Base-by-base conservation (phyloP, 1,284 basidiomycete species). In the Pholiota adiposa region DNA sequence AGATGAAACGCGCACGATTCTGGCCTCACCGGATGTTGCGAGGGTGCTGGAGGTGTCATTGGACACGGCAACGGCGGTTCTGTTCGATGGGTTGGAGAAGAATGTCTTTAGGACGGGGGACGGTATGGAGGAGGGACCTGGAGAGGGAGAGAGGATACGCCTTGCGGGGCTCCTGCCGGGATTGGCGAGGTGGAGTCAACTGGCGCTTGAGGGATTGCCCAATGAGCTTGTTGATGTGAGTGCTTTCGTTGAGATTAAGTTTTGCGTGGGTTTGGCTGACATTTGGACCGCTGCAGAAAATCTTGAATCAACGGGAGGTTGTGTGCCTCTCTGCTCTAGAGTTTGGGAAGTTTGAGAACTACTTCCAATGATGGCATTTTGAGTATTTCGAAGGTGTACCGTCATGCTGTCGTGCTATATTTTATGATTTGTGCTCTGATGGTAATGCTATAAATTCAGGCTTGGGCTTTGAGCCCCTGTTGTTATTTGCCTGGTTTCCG, bases 191-290 rank as follows among this genome's bases (percentile, higher is more conserved):
- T 93, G 93, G 88, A 89, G 88, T 68, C 84, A 87, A 63, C 65
- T 87, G 48, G 89, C 90, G 34, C 72, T 94, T 54, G 83, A 88
- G 58, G 85, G 84, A 8, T 72, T 91, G 48, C 92, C 93, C 21
- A 96, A 94, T 73, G 90, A 92, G 72, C 79, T 94, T 66, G 82
- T 94, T 25, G 93, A 96, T 75, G 92, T 93, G 72, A 72, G 90
- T 74, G 43, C 49, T 63, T 56, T 44, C 59, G n/a, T n/a, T n/a
- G n/a, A n/a, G n/a, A n/a, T n/a, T 53, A n/a, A 54, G 51, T 5
- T 51, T 50, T 9, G 27, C 12, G 58, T n/a, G 40, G 5, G 9
- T 18, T 48, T 40, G 18, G 21, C 21, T 49, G 27, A 33, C 19
- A 31, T 2, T 19, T 25, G 11, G 18, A n/a, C n/a, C n/a, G n/a